Percentiles rank a stretch among this genome's conserved stretches.
Conservation (phyloP, 306 rosid species). For the Fragaria vesca region DNA sequence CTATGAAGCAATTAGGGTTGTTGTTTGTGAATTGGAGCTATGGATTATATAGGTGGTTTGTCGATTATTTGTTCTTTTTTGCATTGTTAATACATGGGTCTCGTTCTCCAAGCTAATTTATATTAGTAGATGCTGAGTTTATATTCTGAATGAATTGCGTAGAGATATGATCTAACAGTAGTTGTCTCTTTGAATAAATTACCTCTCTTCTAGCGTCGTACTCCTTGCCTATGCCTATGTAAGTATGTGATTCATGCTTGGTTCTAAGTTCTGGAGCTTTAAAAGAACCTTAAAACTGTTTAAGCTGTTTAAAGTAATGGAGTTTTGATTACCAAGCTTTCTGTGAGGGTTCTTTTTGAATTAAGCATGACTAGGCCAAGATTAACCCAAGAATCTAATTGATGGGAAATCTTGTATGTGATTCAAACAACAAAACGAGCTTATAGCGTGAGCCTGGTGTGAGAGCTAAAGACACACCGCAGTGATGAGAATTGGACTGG, state of each 20-base stretch:
- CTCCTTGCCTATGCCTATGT: neutral
- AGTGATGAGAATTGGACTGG: too few species aligned
- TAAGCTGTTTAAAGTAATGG: neutral
- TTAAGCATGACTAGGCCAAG: too few species aligned
- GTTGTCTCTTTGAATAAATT: neutral
- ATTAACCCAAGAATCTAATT: too few species aligned
- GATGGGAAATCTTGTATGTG: too few species aligned
- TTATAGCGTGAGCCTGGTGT: too few species aligned
- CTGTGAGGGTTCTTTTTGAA: too few species aligned
- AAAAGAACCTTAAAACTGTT: too few species aligned
- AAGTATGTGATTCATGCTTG: neutral
- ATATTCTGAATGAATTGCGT: neutral
- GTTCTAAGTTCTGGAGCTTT: neutral
- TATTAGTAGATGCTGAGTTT: neutral
- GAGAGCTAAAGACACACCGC: too few species aligned
- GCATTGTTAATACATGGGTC: too few species aligned
- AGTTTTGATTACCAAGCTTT: neutral
- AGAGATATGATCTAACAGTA: neutral
- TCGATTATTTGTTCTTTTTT: neutral
- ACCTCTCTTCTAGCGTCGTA: neutral
- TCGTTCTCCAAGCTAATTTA: neutral
- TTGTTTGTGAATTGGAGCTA: neutral
- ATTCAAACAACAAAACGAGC: too few species aligned
- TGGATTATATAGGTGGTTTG: neutral
- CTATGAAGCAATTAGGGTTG: neutral